Evolutionary conservation across 2,329 filamentous ascomycete genomes (phyloP).

Genomic region (Pyrenochaeta sp.): DNA sequence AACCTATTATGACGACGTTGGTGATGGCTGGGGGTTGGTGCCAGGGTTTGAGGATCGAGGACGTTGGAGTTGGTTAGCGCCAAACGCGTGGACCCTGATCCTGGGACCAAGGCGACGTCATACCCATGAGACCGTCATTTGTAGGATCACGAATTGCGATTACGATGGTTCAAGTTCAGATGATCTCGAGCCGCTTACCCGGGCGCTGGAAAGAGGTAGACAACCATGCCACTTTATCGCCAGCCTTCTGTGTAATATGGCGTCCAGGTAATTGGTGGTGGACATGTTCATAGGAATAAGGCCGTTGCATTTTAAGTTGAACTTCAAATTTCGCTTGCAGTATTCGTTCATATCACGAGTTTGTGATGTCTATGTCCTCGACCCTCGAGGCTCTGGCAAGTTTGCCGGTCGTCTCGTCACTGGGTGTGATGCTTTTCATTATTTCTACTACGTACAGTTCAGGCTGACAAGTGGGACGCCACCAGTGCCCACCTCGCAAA

Average conservation of each 20-base stretch:
- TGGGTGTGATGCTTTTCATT: too few relatives aligned
- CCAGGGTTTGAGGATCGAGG: slow-evolving; percentile 12
- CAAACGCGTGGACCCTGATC: slow-evolving; percentile 5
- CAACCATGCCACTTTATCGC: neutral
- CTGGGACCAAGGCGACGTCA: too few relatives aligned
- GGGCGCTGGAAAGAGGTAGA: neutral
- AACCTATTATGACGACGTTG: too few relatives aligned
- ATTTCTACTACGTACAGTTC: too few relatives aligned
- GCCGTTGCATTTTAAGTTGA: neutral
- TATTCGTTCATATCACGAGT: too few relatives aligned
- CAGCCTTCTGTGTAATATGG: neutral
- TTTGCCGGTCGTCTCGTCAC: too few relatives aligned
- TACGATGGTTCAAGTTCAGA: slow-evolving; percentile 1
- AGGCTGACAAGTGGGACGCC: too few relatives aligned
- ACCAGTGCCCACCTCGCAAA: too few relatives aligned
- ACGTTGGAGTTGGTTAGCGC: neutral
- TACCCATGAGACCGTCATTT: slow-evolving; percentile 23
- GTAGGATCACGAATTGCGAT: slow-evolving; percentile 3
- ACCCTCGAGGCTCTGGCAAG: too few relatives aligned
- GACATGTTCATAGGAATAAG: neutral
- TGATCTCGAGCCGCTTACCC: neutral
- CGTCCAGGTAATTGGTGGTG: neutral
- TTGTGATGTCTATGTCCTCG: too few relatives aligned
- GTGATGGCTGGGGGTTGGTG: slow-evolving; percentile 17
- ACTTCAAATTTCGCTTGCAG: too few relatives aligned